phyloP scores from a whole-genome alignment of 495 filamentous ascomycete genomes.

The Wilcoxina mikolae region DNA sequence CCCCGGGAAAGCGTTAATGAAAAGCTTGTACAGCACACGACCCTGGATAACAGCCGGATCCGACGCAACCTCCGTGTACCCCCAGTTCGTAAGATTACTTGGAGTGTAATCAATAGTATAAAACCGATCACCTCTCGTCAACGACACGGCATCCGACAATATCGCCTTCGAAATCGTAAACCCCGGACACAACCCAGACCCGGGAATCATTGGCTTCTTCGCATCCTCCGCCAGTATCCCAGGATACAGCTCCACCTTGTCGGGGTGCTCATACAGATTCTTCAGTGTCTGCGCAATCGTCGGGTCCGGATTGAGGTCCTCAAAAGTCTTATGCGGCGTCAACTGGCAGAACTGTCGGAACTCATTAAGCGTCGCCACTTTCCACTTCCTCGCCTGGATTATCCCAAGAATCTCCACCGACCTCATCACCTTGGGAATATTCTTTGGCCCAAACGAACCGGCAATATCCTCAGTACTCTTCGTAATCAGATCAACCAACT shows the following conservation, averaged over 20 bases:
- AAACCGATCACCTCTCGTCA: conserved; percentile 71
- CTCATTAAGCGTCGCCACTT: conserved; percentile 30
- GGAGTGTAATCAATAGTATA: conserved; percentile 62
- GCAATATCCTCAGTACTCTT: conserved; percentile 42
- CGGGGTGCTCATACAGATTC: conserved; percentile 44
- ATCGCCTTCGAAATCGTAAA: conserved; percentile 66
- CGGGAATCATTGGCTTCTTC: conserved; percentile 31
- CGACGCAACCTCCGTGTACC: conserved; percentile 39
- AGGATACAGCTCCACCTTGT: conserved; percentile 49
- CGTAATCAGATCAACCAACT: conserved; percentile 45
- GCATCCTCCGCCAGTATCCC: conserved; percentile 43
- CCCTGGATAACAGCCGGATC: conserved; percentile 40
- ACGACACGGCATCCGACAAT: conserved; percentile 63
- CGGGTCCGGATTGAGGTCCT: conserved; percentile 47
- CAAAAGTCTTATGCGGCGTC: conserved; percentile 44
- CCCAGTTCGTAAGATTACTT: conserved; percentile 70
- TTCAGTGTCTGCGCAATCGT: conserved; percentile 38
- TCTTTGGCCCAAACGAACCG: conserved; percentile 44
- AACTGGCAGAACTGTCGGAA: conserved; percentile 39
- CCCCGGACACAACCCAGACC: conserved; percentile 21
- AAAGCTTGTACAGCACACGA: conserved; percentile 46
- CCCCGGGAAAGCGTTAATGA: conserved; percentile 45
- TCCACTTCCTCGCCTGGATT: conserved; percentile 45
- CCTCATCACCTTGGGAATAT: conserved; percentile 43
- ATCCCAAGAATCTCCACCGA: conserved; percentile 48